Evolutionary conservation across 495 filamentous ascomycete genomes (phyloP), one percentile per base, ranked within the genome.

Genomic region (Penicillium daleae): DNA sequence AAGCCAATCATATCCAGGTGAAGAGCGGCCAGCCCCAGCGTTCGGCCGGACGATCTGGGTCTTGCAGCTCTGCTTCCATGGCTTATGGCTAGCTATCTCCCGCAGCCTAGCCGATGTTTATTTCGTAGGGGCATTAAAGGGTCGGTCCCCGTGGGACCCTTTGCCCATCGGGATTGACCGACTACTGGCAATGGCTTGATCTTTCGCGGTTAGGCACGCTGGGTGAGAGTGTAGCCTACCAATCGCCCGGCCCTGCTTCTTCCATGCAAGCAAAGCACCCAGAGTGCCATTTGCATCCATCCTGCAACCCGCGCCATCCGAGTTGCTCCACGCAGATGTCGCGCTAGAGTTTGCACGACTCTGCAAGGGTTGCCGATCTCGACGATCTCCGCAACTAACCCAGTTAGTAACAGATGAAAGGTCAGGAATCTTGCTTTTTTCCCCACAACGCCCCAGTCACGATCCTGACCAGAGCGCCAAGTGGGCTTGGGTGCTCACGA

Each of bases 301-400:
- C 13, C 3, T 46, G 29, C 31, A 21, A 9, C 4, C 51, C 31
- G 4, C 5, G n/a, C 12, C 31, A 12, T 32, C n/a, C 29, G 31
- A 35, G 57, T 40, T 21, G 46, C 46, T 21, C 29, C n/a, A 33
- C 12, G n/a, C 27, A 17, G 29, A 29, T 35, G n/a, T 17, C 48
- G 17, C 12, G 10, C 24, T 17, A 46, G 42, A 33, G 17, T 35
- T 52, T 26, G 24, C 35, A 39, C 32, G 26, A 24, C n/a, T 49
- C 46, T 59, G 52, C 56, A 62, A 56, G 56, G 60, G 54, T 48
- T 57, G 60, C 46, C 24, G 65, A 67, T 67, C 65, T 37, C 56
- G 52, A 50, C 27, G 65, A 61, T 63, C 56, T 27, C 44, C 37
- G 40, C 56, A 61, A 4, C 42, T 21, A 2, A 0, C 13, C 49